These are phyloP conservation scores for Erodium moschatum DNA, from an alignment of 441 rosid species.

Conservation along the genomic window DNA sequence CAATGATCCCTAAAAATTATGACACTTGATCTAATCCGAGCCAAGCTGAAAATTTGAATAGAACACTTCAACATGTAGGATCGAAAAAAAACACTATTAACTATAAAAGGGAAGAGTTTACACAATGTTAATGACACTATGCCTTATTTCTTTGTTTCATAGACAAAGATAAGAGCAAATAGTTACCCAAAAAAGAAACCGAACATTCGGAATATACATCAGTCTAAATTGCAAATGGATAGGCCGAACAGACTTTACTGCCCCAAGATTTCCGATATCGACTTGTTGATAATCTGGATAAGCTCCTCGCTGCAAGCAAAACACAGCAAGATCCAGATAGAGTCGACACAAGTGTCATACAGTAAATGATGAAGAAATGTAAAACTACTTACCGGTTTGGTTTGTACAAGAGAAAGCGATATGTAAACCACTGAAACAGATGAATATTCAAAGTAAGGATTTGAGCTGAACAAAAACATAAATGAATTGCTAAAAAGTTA, in stretches of 20 bases:
- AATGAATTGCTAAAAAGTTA: background rate
- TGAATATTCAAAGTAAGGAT: conserved; percentile 19
- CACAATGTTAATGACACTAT: background rate
- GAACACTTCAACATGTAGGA: no score
- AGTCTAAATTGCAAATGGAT: background rate
- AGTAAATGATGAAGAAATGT: background rate
- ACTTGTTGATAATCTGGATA: conserved; percentile 45
- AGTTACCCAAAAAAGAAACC: background rate
- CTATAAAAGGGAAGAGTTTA: background rate
- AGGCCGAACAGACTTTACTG: conserved; percentile 30
- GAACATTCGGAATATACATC: background rate
- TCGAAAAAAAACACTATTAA: background rate
- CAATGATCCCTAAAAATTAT: no score
- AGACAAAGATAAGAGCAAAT: background rate
- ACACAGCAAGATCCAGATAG: background rate
- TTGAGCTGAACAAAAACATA: background rate
- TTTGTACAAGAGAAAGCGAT: conserved; percentile 81
- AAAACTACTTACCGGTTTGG: conserved; percentile 57
- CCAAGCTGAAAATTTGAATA: no score
- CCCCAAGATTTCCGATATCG: conserved; percentile 50
- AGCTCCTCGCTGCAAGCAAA: conserved; percentile 53
- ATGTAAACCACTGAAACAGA: conserved; percentile 65
- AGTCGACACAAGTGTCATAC: background rate
- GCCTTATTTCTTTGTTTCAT: background rate
- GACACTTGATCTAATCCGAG: no score